Evolutionary conservation across 805 yeast genomes (phyloP).

Genomic region (Lipomyces sp.): DNA sequence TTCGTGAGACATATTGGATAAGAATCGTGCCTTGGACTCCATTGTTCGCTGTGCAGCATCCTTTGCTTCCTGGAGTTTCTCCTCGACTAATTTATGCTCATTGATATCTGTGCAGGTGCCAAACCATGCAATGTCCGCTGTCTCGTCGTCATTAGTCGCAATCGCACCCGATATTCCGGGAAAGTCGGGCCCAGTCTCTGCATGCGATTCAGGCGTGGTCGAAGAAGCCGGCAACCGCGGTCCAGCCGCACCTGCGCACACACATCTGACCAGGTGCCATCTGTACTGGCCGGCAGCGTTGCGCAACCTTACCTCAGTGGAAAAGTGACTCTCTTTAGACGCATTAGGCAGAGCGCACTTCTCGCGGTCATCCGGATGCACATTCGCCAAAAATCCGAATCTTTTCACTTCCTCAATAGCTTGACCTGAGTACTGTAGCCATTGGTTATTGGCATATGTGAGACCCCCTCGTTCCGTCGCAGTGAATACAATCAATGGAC

Average conservation of each 20-base stretch:
- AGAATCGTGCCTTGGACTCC: conserved; percentile 48
- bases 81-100: conserved; percentile 45
- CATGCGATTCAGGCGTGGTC: not conserved
- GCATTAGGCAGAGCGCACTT: conserved; percentile 37
- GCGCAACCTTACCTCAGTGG: conserved; percentile 41
- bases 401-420: conserved; percentile 39
- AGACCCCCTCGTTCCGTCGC: conserved; percentile 42
- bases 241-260: conserved; percentile 35
- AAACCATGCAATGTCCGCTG: conserved; percentile 40
- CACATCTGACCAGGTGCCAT: conserved; percentile 44
- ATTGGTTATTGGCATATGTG: conserved; percentile 44
- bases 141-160: not conserved
- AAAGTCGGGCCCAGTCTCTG: not conserved
- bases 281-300: conserved; percentile 41
- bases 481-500: conserved; percentile 45
- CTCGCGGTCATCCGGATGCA: conserved; percentile 45
- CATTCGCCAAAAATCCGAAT: conserved; percentile 41
- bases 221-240: not conserved
- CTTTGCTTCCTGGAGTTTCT: conserved; percentile 45
- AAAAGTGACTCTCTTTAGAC: conserved; percentile 17
- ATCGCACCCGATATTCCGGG: not conserved
- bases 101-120: conserved; percentile 47
- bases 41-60: conserved; percentile 46
- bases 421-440: conserved; percentile 44
- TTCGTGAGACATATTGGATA: conserved; percentile 48